Conservation (phyloP, 139 green algal genomes). For the Zygnema circumcarinatum region DNA sequence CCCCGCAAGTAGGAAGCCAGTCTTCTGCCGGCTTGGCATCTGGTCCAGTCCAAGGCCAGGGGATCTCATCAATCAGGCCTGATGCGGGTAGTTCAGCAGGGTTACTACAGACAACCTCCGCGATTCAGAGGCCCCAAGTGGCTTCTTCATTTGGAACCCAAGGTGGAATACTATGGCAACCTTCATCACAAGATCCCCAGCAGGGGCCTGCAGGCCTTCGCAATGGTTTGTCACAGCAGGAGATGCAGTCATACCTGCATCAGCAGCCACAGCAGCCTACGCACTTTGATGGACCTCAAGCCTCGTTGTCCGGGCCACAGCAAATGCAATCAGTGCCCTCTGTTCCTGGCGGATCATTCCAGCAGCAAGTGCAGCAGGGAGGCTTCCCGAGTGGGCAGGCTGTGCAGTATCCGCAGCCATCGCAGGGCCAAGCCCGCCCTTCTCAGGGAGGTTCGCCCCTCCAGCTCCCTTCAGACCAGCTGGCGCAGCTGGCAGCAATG, state of each 20-base stretch:
- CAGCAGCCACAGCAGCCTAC: constrained; percentile 48
- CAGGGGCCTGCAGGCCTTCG: not conserved
- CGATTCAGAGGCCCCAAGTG: not conserved
- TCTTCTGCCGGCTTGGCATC: not conserved
- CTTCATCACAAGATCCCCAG: not conserved
- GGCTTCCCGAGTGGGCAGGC: not conserved
- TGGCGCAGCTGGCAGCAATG: constrained; percentile 41
- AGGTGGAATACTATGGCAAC: not conserved
- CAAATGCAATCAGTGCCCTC: constrained; percentile 15
- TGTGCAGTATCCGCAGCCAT: not conserved
- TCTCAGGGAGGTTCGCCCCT: not conserved
- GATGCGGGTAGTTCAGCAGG: not conserved
- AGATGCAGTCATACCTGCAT: not conserved
- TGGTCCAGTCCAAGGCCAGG: not conserved
- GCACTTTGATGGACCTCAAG: too few relatives aligned
- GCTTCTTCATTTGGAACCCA: not conserved
- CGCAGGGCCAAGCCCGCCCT: not conserved
- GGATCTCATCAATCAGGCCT: not conserved
- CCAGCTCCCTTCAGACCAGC: constrained; percentile 35
- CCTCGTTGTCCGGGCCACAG: not conserved
- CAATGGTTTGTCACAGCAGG: not conserved
- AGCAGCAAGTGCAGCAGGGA: constrained; percentile 36
- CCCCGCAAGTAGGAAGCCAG: not conserved
- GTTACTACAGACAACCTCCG: not conserved
- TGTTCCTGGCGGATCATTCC: not conserved